Base-by-base conservation (phyloP, 306 rosid species). In the Carpinus fangiana region DNA sequence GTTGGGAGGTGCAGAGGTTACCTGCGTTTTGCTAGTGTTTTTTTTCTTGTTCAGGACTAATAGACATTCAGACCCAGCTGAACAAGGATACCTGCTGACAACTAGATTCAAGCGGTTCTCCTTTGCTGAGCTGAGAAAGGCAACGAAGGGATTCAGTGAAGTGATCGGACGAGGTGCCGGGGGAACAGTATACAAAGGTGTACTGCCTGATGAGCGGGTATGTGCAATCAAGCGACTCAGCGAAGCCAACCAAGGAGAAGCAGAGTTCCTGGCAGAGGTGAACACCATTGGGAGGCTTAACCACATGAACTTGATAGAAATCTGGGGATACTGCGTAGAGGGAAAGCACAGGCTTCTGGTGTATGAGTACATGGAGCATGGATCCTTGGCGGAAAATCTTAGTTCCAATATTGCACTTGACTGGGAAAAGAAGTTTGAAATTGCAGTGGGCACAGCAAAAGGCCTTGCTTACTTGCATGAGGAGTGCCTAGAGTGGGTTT, bases 381-480 rank as follows among this genome's bases (percentile, higher is more conserved):
- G 88, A 1, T 85, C 88, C 4, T 69, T 85, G 47, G 68, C 73
- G 12, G 65, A 55, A 4, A 85, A 81, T 64, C 23, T 78, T 16
- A 57, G 64, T 14, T 64, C 76, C 4, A 50, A 56, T 68, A 31
- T 31, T 31, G 75, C 8, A 52, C 85, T 85, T 16, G 83, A 81
- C 41, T 78, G 81, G 80, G 74, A 78, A 16, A 75, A 54, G 50
- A 80, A 81, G 73, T 85, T 78, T 71, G 81, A 85, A 31, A 72
- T 81, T 38, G 88, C 88, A 7, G n/a, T 85, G 3, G 88, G 86
- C 21, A 79, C 79, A 1, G 86, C 86, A n/a, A 85, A 82, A 47
- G 86, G 86, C 5, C 81, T 85, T 5, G 82, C 84, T 67, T 84
- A 84, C 77, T 17, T 84, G 43, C 84, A 84, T 18, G 84, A 84